Evolutionary conservation across 2,329 filamentous ascomycete genomes (phyloP).

Genomic region (Trichoderma sp.): DNA sequence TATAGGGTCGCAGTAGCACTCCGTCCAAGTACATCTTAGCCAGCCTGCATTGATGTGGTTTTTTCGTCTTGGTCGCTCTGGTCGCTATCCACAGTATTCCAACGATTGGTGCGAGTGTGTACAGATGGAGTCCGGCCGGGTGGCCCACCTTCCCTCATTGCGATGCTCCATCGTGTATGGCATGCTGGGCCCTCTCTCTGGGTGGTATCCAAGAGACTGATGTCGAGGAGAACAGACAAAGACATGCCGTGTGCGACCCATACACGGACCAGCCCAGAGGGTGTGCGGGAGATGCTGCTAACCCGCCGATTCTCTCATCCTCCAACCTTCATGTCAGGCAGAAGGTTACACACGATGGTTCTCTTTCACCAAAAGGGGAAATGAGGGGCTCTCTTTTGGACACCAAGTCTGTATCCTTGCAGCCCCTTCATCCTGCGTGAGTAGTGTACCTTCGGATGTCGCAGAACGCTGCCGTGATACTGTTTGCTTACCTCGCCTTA

Average conservation of each 20-base stretch:
- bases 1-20: constrained; percentile 1
- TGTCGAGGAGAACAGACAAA: not conserved
- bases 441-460: not conserved
- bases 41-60: not conserved
- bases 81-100: not conserved
- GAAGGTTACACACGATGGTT: not conserved
- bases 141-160: not conserved
- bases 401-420: not conserved
- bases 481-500: not conserved
- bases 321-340: not conserved
- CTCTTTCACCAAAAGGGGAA: not conserved
- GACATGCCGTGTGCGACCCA: not conserved
- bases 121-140: not conserved
- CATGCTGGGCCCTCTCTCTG: not conserved
- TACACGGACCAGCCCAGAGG: not conserved
- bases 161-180: not conserved
- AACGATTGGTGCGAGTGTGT: not conserved
- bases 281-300: not conserved
- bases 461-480: not conserved
- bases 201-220: not conserved
- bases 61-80: not conserved
- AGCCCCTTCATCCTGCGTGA: not conserved
- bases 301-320: not conserved
- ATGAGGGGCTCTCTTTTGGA: not conserved
- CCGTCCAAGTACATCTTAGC: not conserved